Evolutionary conservation across 2,329 filamentous ascomycete genomes (phyloP).

Genomic region (Sclerotinia trifoliorum): DNA sequence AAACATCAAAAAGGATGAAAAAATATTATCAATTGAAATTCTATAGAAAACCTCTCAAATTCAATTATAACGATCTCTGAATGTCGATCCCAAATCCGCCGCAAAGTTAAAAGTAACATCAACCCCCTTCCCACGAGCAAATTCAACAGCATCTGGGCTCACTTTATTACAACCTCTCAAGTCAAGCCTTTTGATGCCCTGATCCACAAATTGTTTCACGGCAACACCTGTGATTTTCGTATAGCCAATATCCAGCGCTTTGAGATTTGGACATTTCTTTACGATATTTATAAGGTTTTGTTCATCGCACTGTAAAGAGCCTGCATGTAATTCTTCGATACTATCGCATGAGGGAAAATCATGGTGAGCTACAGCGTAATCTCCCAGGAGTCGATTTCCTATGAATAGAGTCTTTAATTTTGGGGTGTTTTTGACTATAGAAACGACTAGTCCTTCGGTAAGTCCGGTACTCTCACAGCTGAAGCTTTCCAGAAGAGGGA

Average conservation of each 20-base stretch:
- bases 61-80: neutral
- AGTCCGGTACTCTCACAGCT: slow-evolving; percentile 30
- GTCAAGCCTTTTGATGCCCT: slow-evolving; percentile 34
- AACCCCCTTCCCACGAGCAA: slow-evolving; percentile 36
- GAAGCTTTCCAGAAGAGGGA: slow-evolving; percentile 37
- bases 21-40: too few relatives aligned
- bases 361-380: neutral
- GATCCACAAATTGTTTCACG: slow-evolving; percentile 38
- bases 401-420: slow-evolving; percentile 34
- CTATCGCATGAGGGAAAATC: slow-evolving; percentile 32
- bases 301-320: slow-evolving; percentile 27
- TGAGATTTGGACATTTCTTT: slow-evolving; percentile 33
- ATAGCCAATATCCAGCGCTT: slow-evolving; percentile 32
- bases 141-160: slow-evolving; percentile 39
- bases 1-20: too few relatives aligned
- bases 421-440: slow-evolving; percentile 25
- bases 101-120: slow-evolving; percentile 31
- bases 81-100: neutral
- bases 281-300: slow-evolving; percentile 29
- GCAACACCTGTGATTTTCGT: slow-evolving; percentile 40
- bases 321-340: slow-evolving; percentile 33
- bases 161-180: slow-evolving; percentile 34
- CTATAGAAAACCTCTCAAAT: too few relatives aligned
- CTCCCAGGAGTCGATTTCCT: slow-evolving; percentile 28
- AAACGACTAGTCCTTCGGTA: slow-evolving; percentile 26